Base-by-base conservation (phyloP, 371 early-diverging fungal genomes). In the Dichotomocladium elegans region DNA sequence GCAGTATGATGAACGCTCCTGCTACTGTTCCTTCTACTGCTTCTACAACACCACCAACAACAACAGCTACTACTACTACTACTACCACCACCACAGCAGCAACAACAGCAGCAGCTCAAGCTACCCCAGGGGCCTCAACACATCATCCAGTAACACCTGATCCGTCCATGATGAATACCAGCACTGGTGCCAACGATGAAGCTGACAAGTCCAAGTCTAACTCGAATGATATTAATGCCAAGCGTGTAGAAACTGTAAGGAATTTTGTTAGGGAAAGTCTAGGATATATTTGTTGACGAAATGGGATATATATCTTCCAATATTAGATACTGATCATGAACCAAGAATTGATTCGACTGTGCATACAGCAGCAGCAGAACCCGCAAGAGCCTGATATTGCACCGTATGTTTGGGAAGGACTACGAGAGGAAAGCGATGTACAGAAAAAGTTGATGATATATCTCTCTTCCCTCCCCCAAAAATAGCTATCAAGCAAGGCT, bases 401-500 rank as follows among this genome's bases (percentile, higher is more conserved):
- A 53, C 29, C 63, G 77, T 79, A 72, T 66, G 61, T 55, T 19
- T 0, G 50, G 41, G 22, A 9, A 21, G 30, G 22, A 33, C n/a
- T 9, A 21, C 19, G 21, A 40, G 15, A 14, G 33, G 33, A 33
- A 33, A n/a, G n/a, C n/a, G n/a, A n/a, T n/a, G n/a, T n/a, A n/a
- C n/a, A n/a, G n/a, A n/a, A n/a, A n/a, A n/a, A n/a, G n/a, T n/a
- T n/a, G n/a, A n/a, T n/a, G n/a, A n/a, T n/a, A n/a, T n/a, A n/a
- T n/a, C n/a, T n/a, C n/a, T n/a, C n/a, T n/a, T n/a, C n/a, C n/a
- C n/a, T n/a, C n/a, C 21, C 14, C 14, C 9, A 21, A 4, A 42
- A 22, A 30, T 34, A 81, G 78, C 52, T 81, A 81, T 55, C 77
- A 79, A 64, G 42, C 68, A 25, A 65, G 75, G 41, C 58, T 81